A percentile compares a stretch with the other conserved stretches of the same genome.
Conservation (phyloP, 192 early-diverging fungal species). For the Chytriomyces sp. region DNA sequence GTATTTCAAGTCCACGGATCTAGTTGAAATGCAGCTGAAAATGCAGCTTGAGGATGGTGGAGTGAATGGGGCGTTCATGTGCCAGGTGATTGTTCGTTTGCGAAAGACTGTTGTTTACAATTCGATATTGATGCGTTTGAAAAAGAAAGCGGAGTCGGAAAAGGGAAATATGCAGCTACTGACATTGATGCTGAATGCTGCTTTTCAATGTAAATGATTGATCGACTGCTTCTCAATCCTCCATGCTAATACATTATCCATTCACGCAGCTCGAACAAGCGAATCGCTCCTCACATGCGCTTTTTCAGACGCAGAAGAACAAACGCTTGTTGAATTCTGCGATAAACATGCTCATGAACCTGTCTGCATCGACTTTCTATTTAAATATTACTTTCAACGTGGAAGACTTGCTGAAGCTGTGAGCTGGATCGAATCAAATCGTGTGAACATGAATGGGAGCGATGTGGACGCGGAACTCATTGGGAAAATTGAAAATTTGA, state of each 20-base stretch:
- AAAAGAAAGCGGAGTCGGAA: neutral
- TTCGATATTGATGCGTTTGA: too few relatives aligned
- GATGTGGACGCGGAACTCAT: neutral
- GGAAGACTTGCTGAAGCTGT: slow-evolving; percentile 19
- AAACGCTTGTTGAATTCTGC: neutral
- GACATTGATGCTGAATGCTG: neutral
- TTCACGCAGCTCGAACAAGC: neutral
- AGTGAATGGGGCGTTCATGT: slow-evolving; percentile 11
- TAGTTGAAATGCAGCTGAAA: neutral
- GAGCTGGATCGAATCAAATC: neutral
- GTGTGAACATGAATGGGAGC: neutral
- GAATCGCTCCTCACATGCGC: neutral
- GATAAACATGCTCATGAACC: neutral
- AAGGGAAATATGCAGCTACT: neutral
- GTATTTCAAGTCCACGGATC: neutral
- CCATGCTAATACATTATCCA: neutral
- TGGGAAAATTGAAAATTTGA: neutral
- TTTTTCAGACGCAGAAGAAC: slow-evolving; percentile 3
- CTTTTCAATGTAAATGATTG: slow-evolving; percentile 5
- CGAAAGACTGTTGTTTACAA: too few relatives aligned
- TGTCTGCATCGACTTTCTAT: neutral
- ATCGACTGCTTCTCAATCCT: neutral
- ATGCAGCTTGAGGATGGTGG: neutral
- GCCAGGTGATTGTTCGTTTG: neutral
- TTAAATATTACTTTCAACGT: neutral